A percentile compares a stretch with the other conserved stretches of the same genome.
Conservation (phyloP, 192 early-diverging fungal genomes). For the Rhizoclosmatium globosum region DNA sequence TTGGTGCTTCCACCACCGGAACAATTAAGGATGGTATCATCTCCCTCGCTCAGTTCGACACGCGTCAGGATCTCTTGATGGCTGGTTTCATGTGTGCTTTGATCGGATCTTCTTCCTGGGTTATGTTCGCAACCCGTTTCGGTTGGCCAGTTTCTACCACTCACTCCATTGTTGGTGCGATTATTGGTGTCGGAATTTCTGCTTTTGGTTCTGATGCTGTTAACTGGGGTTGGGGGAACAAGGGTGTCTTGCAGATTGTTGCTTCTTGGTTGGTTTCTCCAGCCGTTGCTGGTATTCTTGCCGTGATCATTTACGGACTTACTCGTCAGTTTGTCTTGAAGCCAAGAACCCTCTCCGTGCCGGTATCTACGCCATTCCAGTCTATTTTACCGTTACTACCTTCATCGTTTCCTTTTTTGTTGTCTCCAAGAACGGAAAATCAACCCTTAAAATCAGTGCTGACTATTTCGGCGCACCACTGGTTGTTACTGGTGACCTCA, state of each 20-base stretch:
- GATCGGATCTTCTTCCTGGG: conserved; percentile 78
- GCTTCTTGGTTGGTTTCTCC: conserved; percentile 83
- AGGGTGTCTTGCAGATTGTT: conserved; percentile 60
- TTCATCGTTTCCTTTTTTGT: conserved; percentile 74
- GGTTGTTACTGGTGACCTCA: conserved; percentile 37
- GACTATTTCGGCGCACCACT: neutral
- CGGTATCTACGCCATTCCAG: conserved; percentile 72
- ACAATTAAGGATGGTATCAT: conserved; percentile 85
- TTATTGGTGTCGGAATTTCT: conserved; percentile 78
- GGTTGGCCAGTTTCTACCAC: conserved; percentile 83
- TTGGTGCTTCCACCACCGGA: conserved; percentile 75
- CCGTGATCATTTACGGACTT: conserved; percentile 69
- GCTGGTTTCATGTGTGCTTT: conserved; percentile 84
- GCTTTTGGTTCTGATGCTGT: conserved; percentile 70
- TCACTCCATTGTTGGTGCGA: conserved; percentile 83
- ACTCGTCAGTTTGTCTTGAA: conserved; percentile 70
- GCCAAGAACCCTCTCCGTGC: conserved; percentile 70
- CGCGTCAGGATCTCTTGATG: conserved; percentile 81
- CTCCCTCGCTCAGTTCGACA: conserved; percentile 59
- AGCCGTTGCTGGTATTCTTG: conserved; percentile 68
- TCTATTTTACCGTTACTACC: conserved; percentile 75
- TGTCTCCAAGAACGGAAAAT: conserved; percentile 71
- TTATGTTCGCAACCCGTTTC: conserved; percentile 69
- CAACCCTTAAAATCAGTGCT: conserved; percentile 30
- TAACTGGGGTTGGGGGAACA: conserved; percentile 70